Base-by-base conservation (phyloP, 2,329 filamentous ascomycete species). In the Pseudonectria buxi region DNA sequence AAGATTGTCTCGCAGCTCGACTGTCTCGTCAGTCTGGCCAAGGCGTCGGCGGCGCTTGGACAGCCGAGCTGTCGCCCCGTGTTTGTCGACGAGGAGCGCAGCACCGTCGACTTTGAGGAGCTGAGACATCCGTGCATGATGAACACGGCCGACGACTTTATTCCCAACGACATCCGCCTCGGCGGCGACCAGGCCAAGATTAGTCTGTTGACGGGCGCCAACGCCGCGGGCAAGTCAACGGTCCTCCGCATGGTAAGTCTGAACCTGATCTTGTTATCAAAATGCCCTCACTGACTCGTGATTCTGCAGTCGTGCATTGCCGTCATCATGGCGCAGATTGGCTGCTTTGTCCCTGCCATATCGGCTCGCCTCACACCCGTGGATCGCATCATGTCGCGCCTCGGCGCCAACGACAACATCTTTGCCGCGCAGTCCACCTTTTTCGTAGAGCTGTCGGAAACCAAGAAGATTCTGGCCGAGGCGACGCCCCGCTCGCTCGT, bases 371-470 rank as follows among this genome's bases (percentile, higher is more conserved):
- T 98, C 29, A 96, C 90, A 0, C 90, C 92, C 0, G 80, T 94
- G 3, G 92, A 98, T 58, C 86, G 92, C 36, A 96, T 98, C 68
- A 98, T 98, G 92, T 96, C 90, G 9, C 86, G 92, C 30, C 78
- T 98, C 0, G 92, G 92, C 9, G 92, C 92, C 31, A 95, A 96
- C 54, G 92, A 98, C 76, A 96, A 96, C 62, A 98, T 98, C 51
- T 96, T 98, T 57, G 92, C 90, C 2, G 86, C 90, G 0, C 92
- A 98, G 61, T 94, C 86, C 11, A 98, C 92, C 3, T 98, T 98
- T 70, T 96, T 98, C 55, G 90, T 98, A 18, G 92, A 98, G 62
- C 69, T 98, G 2, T 89, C 88, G 0, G 92, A 98, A 60, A 98
- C 92, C 0, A 95, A 96, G 68, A 96, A 96, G 71, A 98, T 98